Evolutionary conservation across 2,329 filamentous ascomycete species (phyloP).

Genomic region (Diaporthe australafricana): DNA sequence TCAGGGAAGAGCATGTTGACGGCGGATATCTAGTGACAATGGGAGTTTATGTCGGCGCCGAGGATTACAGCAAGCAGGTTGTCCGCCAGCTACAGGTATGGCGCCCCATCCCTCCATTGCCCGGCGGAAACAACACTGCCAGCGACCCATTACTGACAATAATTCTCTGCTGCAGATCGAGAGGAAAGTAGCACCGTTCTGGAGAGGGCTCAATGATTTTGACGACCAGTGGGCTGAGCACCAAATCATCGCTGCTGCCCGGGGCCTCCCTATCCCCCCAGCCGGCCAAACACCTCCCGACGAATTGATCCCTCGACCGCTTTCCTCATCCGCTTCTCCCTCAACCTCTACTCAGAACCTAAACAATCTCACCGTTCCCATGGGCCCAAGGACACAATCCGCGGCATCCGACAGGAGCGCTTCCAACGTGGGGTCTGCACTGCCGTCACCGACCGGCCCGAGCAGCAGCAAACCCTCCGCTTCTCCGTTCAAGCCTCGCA

Average conservation of each 20-base stretch:
- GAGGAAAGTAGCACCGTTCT: slow-evolving; percentile 91
- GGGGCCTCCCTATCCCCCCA: slow-evolving; percentile 84
- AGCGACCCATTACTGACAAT: not conserved
- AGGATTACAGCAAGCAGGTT: slow-evolving; percentile 91
- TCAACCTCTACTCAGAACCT: slow-evolving; percentile 70
- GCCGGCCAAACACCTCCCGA: slow-evolving; percentile 86
- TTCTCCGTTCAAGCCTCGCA: slow-evolving; percentile 81
- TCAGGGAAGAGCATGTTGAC: slow-evolving; percentile 92
- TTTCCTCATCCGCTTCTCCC: slow-evolving; percentile 57
- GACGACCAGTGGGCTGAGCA: slow-evolving; percentile 91
- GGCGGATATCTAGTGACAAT: slow-evolving; percentile 95
- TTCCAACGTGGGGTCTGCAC: slow-evolving; percentile 71
- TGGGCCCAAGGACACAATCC: slow-evolving; percentile 81
- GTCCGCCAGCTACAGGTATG: slow-evolving; percentile 91
- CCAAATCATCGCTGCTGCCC: slow-evolving; percentile 91
- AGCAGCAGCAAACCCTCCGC: slow-evolving; percentile 53
- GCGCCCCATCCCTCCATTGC: not conserved
- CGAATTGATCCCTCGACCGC: slow-evolving; percentile 62
- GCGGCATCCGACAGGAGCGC: slow-evolving; percentile 77
- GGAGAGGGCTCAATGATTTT: slow-evolving; percentile 92
- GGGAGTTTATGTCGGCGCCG: slow-evolving; percentile 89
- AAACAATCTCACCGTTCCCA: slow-evolving; percentile 82
- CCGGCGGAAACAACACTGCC: not conserved
- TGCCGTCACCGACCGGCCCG: slow-evolving; percentile 68
- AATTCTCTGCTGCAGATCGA: slow-evolving; percentile 75